Conservation (phyloP, 768 basidiomycete species). For the Inosperma sp. region DNA sequence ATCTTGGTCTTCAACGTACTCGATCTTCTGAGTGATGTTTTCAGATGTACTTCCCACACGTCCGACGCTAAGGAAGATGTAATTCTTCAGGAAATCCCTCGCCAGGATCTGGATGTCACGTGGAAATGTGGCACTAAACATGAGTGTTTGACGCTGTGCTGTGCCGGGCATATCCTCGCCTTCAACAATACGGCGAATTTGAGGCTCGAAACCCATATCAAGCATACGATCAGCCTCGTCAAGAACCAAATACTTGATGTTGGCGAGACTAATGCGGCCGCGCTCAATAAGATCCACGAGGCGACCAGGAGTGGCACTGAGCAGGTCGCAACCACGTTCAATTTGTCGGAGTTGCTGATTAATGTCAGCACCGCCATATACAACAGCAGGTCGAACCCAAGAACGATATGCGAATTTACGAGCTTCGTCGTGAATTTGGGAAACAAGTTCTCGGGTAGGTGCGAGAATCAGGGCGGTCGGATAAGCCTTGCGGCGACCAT, state of each 20-base stretch:
- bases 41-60: constrained; percentile 98
- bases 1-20: constrained; percentile 96
- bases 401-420: constrained; percentile 99
- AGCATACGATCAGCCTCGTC: constrained; percentile 99
- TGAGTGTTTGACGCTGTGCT: constrained; percentile 90
- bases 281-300: constrained; percentile 98
- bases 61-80: constrained; percentile 97
- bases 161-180: constrained; percentile 98
- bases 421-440: constrained; percentile 98
- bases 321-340: constrained; percentile 94
- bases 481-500: constrained; percentile 84
- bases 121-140: constrained; percentile 99
- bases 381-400: constrained; percentile 98
- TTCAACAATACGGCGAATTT: constrained; percentile 96
- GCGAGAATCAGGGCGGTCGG: constrained; percentile 97
- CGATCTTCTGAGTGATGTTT: constrained; percentile 99
- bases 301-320: constrained; percentile 96
- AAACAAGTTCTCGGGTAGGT: constrained; percentile 97
- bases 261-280: constrained; percentile 91
- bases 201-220: constrained; percentile 99
- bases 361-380: constrained; percentile 99
- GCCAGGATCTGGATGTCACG: constrained; percentile 97
- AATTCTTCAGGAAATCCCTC: constrained; percentile 95
- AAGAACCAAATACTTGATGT: constrained; percentile 96
- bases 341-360: constrained; percentile 89